Percentiles rank a stretch among this genome's conserved stretches.
Conservation (phyloP, 2,329 filamentous ascomycete species). For the Apiospora phragmitis region DNA sequence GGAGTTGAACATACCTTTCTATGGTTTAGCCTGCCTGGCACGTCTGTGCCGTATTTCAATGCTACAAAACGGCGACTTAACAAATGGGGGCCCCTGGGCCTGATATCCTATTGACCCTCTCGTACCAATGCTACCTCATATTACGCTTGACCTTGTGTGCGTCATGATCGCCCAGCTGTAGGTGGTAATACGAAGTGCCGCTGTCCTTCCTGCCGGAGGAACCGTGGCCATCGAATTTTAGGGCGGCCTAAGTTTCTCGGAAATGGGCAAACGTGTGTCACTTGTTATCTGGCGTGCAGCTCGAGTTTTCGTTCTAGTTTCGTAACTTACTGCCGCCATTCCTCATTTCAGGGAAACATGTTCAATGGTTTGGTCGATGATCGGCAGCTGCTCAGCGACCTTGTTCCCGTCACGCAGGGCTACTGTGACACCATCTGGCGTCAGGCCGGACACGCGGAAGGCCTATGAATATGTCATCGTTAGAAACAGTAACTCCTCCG, state of each 20-base stretch:
- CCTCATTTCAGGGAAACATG: conserved; percentile 27
- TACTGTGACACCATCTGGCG: conserved; percentile 66
- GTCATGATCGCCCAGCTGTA: not conserved
- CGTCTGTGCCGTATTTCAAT: not conserved
- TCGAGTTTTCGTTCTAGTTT: not conserved
- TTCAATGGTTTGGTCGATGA: conserved; percentile 62
- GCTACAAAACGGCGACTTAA: not conserved
- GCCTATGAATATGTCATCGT: conserved; percentile 28
- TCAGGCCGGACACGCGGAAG: conserved; percentile 36
- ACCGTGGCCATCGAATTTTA: not conserved
- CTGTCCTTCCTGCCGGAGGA: not conserved
- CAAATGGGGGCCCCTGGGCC: not conserved
- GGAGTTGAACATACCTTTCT: not conserved
- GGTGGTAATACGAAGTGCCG: not conserved
- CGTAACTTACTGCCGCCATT: not conserved
- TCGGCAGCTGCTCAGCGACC: conserved; percentile 61
- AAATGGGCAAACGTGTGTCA: not conserved
- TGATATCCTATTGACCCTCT: not conserved
- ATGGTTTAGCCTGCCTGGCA: not conserved
- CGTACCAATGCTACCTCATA: not conserved
- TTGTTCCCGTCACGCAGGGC: conserved; percentile 71
- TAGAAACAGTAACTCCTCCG: not conserved
- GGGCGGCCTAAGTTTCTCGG: not conserved
- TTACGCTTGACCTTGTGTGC: not conserved
- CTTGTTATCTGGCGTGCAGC: not conserved